These are phyloP conservation scores for Acidomyces sp. DNA, from an alignment of 495 filamentous ascomycete species.

Conservation along the genomic window DNA sequence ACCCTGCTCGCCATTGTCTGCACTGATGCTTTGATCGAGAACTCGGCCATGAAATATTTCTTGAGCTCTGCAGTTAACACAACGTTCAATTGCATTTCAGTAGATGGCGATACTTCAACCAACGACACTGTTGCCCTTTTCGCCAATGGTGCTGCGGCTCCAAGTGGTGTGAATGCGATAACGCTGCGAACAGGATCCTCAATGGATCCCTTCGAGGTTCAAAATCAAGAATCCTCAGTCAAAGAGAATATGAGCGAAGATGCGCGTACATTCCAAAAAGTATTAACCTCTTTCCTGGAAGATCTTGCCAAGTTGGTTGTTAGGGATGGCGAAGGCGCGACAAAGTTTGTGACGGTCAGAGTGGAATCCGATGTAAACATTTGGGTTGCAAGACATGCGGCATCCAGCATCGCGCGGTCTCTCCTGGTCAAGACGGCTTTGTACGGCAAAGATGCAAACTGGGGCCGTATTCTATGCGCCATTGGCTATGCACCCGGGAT, in stretches of 20 bases:
- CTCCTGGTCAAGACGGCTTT: constrained; percentile 94
- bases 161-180: constrained; percentile 21
- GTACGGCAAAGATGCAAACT: constrained; percentile 95
- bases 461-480: constrained; percentile 93
- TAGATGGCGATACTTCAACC: constrained; percentile 92
- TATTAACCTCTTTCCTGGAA: constrained; percentile 64
- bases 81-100: constrained; percentile 93
- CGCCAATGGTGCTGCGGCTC: constrained; percentile 86
- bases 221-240: not conserved
- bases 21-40: constrained; percentile 75
- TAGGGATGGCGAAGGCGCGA: constrained; percentile 92
- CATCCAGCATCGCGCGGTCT: constrained; percentile 79
- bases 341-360: constrained; percentile 93
- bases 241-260: constrained; percentile 25
- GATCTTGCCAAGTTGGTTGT: constrained; percentile 86
- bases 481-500: constrained; percentile 65
- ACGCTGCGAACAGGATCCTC: not conserved
- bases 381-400: constrained; percentile 42
- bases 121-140: constrained; percentile 93
- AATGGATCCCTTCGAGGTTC: too few relatives aligned
- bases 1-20: constrained; percentile 88
- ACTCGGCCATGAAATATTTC: constrained; percentile 50
- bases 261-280: constrained; percentile 49
- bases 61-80: constrained; percentile 65
- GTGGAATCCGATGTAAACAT: constrained; percentile 57